Conservation (phyloP, 768 basidiomycete species). For the Cyathus striatus region DNA sequence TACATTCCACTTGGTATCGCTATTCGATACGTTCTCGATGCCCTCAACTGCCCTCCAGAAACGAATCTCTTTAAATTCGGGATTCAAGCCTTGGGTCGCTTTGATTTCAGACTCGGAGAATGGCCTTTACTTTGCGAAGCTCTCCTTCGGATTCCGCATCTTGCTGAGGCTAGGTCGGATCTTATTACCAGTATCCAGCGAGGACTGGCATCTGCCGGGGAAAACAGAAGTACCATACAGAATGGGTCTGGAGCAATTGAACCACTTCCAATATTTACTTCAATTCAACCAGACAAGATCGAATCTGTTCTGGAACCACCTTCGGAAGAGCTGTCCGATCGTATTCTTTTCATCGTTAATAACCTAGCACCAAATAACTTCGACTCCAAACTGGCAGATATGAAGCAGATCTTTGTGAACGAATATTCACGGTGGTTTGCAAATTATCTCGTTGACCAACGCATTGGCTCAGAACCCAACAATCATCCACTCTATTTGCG, state of each 20-base stretch:
- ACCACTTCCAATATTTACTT: conserved; percentile 57
- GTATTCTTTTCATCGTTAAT: conserved; percentile 96
- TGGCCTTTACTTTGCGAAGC: conserved; percentile 93
- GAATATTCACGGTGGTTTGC: conserved; percentile 93
- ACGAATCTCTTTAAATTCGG: conserved; percentile 96
- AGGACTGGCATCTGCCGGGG: conserved; percentile 55
- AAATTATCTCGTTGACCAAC: conserved; percentile 94
- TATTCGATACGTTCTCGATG: conserved; percentile 93
- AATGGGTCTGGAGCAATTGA: conserved; percentile 27
- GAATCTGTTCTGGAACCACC: conserved; percentile 65
- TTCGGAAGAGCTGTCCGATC: conserved; percentile 85
- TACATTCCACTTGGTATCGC: conserved; percentile 94
- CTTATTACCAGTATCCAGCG: conserved; percentile 67
- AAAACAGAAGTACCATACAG: conserved; percentile 33
- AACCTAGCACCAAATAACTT: conserved; percentile 95
- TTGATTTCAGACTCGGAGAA: conserved; percentile 82
- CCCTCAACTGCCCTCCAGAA: conserved; percentile 84
- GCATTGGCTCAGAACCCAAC: conserved; percentile 94
- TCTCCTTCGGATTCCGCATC: conserved; percentile 79
- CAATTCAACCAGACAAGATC: conserved; percentile 69
- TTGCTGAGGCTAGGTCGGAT: conserved; percentile 83
- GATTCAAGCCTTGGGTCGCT: conserved; percentile 81
- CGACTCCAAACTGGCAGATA: conserved; percentile 80
- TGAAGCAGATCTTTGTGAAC: conserved; percentile 81
- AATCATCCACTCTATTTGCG: conserved; percentile 94